phyloP scores from a whole-genome alignment of 495 filamentous ascomycete genomes.

The Aspergillus biplanus region DNA sequence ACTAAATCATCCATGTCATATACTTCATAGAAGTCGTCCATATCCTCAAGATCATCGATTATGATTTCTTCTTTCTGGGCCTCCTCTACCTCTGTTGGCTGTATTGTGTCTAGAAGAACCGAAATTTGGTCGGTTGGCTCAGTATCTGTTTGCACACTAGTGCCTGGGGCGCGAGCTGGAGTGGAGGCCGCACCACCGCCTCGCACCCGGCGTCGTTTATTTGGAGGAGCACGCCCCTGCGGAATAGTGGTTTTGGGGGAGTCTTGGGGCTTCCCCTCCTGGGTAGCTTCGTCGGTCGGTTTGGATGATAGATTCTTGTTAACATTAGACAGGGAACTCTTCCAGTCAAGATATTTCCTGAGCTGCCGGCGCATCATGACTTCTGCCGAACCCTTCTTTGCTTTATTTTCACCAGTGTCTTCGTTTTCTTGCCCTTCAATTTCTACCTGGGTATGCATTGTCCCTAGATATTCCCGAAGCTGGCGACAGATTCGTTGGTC shows the following conservation, averaged over 20 bases:
- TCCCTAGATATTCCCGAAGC: conserved; percentile 86
- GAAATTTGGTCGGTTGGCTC: conserved; percentile 79
- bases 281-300: conserved; percentile 30
- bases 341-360: conserved; percentile 91
- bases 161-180: conserved; percentile 61
- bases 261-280: conserved; percentile 27
- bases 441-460: conserved; percentile 78
- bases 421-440: conserved; percentile 32
- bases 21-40: conserved; percentile 88
- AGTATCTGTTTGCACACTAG: conserved; percentile 74
- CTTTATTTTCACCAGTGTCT: conserved; percentile 45
- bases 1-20: conserved; percentile 91
- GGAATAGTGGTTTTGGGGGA: conserved; percentile 33
- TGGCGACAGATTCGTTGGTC: conserved; percentile 88
- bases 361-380: conserved; percentile 90
- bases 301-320: conserved; percentile 71
- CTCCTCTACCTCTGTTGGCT: conserved; percentile 66
- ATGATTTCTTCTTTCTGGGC: conserved; percentile 73
- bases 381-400: conserved; percentile 67
- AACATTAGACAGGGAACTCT: conserved; percentile 83
- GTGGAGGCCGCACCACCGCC: conserved; percentile 69
- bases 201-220: conserved; percentile 87
- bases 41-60: conserved; percentile 83
- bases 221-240: conserved; percentile 71
- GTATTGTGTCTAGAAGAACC: conserved; percentile 65